Evolutionary conservation across 768 basidiomycete species (phyloP).

Genomic region (Chalciporus piperatus): DNA sequence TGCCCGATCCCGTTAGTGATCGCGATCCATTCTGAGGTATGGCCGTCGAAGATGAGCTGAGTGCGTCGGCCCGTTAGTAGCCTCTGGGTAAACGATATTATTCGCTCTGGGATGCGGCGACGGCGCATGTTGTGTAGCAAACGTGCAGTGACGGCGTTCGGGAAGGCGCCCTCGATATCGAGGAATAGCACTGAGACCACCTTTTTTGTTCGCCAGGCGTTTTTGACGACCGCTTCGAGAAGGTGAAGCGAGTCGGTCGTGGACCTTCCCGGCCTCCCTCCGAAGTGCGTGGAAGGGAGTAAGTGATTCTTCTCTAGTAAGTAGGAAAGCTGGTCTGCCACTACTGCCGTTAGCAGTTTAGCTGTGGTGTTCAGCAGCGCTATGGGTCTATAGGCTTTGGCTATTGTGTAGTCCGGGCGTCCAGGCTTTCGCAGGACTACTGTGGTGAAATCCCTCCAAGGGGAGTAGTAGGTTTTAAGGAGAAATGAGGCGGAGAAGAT

Average conservation of each 20-base stretch:
- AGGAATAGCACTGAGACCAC: not conserved
- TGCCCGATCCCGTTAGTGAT: too few relatives aligned
- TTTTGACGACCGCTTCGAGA: too few relatives aligned
- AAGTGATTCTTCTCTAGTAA: constrained; percentile 31
- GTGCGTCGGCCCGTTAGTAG: too few relatives aligned
- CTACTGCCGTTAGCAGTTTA: constrained; percentile 27
- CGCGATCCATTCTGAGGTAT: too few relatives aligned
- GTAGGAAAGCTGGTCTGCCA: constrained; percentile 25
- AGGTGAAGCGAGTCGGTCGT: constrained; percentile 1
- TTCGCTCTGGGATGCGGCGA: too few relatives aligned
- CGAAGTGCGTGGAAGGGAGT: constrained; percentile 24
- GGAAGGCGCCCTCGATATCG: constrained; percentile 3
- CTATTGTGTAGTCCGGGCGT: constrained; percentile 29
- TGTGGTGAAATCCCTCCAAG: constrained; percentile 28
- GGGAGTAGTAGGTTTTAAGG: constrained; percentile 6
- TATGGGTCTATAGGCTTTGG: constrained; percentile 38
- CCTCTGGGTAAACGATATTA: too few relatives aligned
- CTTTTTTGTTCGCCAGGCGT: not conserved
- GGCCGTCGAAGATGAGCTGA: too few relatives aligned
- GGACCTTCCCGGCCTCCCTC: not conserved
- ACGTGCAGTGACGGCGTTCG: not conserved
- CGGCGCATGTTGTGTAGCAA: constrained; percentile 11
- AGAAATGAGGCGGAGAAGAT: too few relatives aligned
- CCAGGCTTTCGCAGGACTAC: constrained; percentile 37
- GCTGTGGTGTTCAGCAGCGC: constrained; percentile 32